Percentiles rank a stretch among this genome's conserved stretches.
These are phyloP conservation scores for Aphanomyces invadans DNA, from an alignment of 352 stramenopile species.

Conservation along the genomic window DNA sequence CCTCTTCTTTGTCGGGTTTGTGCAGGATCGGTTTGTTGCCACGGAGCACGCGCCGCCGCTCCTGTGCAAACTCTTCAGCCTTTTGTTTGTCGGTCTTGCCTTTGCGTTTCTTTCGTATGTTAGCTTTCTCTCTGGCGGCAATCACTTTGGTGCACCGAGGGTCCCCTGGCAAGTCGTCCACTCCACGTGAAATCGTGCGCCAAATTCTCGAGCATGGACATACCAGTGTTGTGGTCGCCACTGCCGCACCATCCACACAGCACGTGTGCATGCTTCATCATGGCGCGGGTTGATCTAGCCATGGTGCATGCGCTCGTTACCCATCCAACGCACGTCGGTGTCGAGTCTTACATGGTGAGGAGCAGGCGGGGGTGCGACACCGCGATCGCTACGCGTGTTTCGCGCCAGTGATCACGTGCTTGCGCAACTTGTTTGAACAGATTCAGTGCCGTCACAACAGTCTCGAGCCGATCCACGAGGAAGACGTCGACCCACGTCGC, in stretches of 20 bases:
- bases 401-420: slow-evolving; percentile 63
- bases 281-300: slow-evolving; percentile 68
- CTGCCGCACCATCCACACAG: slow-evolving; percentile 75
- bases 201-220: slow-evolving; percentile 17
- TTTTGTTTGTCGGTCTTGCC: slow-evolving; percentile 4
- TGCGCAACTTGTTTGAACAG: slow-evolving; percentile 55
- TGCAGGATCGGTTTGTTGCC: slow-evolving; percentile 1
- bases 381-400: slow-evolving; percentile 65
- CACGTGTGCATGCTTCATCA: slow-evolving; percentile 81
- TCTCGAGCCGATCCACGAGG: slow-evolving; percentile 60
- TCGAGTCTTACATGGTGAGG: slow-evolving; percentile 51
- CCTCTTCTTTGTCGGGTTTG: not conserved
- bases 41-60: slow-evolving; percentile 5
- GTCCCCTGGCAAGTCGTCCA: not conserved
- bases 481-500: slow-evolving; percentile 77
- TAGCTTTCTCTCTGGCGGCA: slow-evolving; percentile 11
- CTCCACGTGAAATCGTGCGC: not conserved
- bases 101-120: slow-evolving; percentile 15
- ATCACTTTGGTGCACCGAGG: slow-evolving; percentile 8
- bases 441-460: slow-evolving; percentile 46
- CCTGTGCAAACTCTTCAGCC: not conserved
- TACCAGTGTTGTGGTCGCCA: slow-evolving; percentile 59
- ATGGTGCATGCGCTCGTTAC: too few species aligned
- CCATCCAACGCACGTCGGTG: not conserved
- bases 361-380: slow-evolving; percentile 57